phyloP scores from a whole-genome alignment of 1,284 basidiomycete species.

The Meripilus lineatus region DNA sequence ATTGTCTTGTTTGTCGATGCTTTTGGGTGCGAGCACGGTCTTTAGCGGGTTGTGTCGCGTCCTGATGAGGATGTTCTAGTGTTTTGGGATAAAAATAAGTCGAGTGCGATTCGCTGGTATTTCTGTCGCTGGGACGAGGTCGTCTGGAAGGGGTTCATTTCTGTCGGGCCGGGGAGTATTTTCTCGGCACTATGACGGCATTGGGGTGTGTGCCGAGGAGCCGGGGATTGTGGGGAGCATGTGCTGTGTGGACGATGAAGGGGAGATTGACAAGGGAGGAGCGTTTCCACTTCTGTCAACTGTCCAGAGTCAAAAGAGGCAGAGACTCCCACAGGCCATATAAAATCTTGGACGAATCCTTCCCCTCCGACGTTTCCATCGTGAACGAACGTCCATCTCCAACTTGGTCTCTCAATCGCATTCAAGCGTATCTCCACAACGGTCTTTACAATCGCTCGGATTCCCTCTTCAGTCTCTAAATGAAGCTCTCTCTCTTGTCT shows the following conservation, averaged over 20 bases:
- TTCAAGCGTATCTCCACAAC: background rate
- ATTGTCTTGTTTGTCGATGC: slow-evolving; percentile 1
- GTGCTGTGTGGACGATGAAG: background rate
- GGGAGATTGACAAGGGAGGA: background rate
- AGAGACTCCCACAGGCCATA: no score
- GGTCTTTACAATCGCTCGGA: slow-evolving; percentile 7
- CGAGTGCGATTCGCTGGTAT: slow-evolving; percentile 2
- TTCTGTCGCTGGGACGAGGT: no score
- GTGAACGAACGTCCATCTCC: slow-evolving; percentile 4
- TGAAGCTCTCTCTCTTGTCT: slow-evolving; percentile 31
- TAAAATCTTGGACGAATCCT: background rate
- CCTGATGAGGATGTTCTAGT: background rate
- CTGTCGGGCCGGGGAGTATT: no score
- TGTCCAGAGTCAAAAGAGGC: no score
- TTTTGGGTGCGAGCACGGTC: background rate
- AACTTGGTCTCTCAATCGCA: background rate
- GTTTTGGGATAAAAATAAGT: background rate
- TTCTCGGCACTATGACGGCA: no score
- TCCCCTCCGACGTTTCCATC: slow-evolving; percentile 1
- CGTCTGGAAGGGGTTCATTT: no score
- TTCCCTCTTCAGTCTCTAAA: slow-evolving; percentile 21
- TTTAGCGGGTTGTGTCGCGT: background rate
- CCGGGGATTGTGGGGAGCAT: background rate
- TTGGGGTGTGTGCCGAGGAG: background rate
- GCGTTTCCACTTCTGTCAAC: no score